Conservation (phyloP, 345 rosid species). For the Sisymbrium altissimum region DNA sequence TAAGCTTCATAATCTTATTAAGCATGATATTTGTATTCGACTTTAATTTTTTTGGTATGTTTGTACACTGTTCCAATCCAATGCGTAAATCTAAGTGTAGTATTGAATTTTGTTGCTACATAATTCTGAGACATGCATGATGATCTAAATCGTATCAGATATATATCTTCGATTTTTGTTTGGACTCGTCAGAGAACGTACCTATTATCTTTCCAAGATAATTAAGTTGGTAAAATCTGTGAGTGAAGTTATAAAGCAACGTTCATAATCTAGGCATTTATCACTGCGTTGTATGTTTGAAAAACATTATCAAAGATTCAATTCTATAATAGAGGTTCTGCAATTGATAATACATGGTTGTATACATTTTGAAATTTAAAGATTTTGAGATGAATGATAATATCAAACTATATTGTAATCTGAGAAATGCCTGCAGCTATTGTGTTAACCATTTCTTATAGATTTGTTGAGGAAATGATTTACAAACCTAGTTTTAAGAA, state of each 20-base stretch:
- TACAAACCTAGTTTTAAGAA: not conserved
- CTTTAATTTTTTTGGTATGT: not conserved
- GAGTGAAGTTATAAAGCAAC: not conserved
- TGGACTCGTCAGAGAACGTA: constrained; percentile 15
- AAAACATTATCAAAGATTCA: not conserved
- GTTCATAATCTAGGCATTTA: not conserved
- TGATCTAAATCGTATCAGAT: constrained; percentile 26
- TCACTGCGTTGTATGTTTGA: not conserved
- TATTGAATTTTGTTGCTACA: not conserved
- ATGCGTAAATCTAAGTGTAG: constrained; percentile 19
- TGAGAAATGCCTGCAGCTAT: not conserved
- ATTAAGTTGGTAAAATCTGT: not conserved
- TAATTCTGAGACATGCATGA: constrained; percentile 21
- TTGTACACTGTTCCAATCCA: constrained; percentile 22
- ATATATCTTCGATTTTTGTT: not conserved
- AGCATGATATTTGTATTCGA: constrained; percentile 17
- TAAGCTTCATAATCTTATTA: not conserved
- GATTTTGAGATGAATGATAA: not conserved
- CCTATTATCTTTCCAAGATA: constrained; percentile 21
- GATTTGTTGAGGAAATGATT: not conserved
- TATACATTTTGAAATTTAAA: not conserved
- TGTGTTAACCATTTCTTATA: not conserved
- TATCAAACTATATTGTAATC: not conserved
- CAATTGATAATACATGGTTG: not conserved
- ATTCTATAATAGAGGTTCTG: not conserved